Evolutionary conservation across 495 filamentous ascomycete genomes (phyloP), one percentile per base, ranked within the genome.

Genomic region (Mycothermus thermophilus): DNA sequence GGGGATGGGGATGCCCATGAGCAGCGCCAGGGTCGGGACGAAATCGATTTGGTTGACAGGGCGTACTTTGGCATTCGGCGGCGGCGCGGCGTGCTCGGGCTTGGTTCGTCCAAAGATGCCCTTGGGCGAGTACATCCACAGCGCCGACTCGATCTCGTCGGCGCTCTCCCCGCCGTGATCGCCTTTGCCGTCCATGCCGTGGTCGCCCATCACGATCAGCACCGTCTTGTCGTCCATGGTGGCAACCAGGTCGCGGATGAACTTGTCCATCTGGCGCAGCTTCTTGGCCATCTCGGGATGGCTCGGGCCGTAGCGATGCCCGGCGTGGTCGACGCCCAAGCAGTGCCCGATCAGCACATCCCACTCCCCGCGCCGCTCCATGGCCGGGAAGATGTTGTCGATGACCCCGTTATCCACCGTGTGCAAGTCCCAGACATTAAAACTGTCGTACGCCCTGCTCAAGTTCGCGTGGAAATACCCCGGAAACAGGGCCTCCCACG

Each of bases 371-470:
- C 60, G 62, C 48, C 77, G 75, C 21, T 74, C 62, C 44, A 96
- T 59, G 5, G 94, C 63, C 3, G 90, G 92, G 36, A 95, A 80
- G 19, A 97, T 74, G 51, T 96, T 78, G 47, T 93, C 79, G 9
- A 72, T 81, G n/a, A 97, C 90, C 1, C 90, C 90, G 46, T 94
- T 92, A 48, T 97, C 90, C 11, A 97, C 80, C 0, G 92, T 96
- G 48, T 95, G 86, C 49, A 97, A 55, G 54, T 97, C 90, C 85
- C 86, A 95, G 4, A 95, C 90, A 50, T 96, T 95, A 57, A 97
- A 87, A 27, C 88, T 95, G 55, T 96, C 87, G 52, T 92, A 95
- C 2, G 90, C 72, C 39, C 65, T 67, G 38, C 84, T 90, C 33
- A 96, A 69, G 27, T 85, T 79, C 2, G 71, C 62, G 50, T 94